Base-by-base conservation (phyloP, 176 grass and related monocot species). In the Luzula sylvatica region DNA sequence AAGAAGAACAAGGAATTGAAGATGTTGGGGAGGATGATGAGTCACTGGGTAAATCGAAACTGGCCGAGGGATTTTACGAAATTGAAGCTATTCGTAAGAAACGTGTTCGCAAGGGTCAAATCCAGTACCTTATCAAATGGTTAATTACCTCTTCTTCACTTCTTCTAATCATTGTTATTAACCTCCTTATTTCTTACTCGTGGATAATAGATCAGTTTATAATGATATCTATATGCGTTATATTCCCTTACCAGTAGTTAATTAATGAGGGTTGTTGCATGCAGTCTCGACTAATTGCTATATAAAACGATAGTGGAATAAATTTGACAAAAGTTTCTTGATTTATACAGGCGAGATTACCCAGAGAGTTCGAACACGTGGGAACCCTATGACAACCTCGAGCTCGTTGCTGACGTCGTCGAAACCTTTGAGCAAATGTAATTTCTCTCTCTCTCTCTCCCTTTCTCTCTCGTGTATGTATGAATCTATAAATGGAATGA, bases 101-200 rank as follows among this genome's bases (percentile, higher is more conserved):
- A 38, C 76, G 81, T 49, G 65, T 45, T 3, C 74, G 67, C 68
- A 76, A 71, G 46, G 85, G 85, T 27, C 52, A 89, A 53, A 29
- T 65, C 4, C 92, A 96, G 55, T 96, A 96, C 58, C 92, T 89
- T 21, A 83, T 96, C 46, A 96, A 96, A 75, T 96, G 92, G 88
- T 88, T 30, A 5, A 47, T 46, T 47, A 11, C 16, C 38, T 43
- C 65, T 59, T 5, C 4, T n/a, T 35, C 30, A 35, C 18, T 41
- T 41, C 9, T 44, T 13, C 45, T 21, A 46, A 18, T 50, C 17
- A 56, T 65, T 1, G 11, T 5, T 52, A 2, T 35, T 35, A 4
- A 35, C 9, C 9, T 35, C 30, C 30, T 35, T 35, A 7, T 35
- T 35, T 4, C 5, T 35, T 35, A 35, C 5, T 35, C 30, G 1